A percentile compares a stretch with the other conserved stretches of the same genome.
Evolutionary conservation across 2,329 filamentous ascomycete species (phyloP).

Genomic region (Knoxdaviesia proteae): DNA sequence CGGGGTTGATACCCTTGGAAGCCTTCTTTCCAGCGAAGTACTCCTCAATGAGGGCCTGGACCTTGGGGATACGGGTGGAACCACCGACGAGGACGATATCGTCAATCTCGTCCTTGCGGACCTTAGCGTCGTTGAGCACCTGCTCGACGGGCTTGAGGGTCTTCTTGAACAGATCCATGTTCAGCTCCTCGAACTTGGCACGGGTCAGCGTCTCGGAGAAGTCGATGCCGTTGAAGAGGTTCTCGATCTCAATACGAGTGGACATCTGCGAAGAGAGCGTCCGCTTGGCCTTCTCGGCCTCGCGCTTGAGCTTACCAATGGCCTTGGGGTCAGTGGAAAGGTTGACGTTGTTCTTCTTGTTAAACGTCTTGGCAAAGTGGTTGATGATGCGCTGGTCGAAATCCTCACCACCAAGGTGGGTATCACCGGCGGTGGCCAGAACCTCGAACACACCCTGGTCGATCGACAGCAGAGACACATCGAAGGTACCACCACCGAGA

Average conservation of each 20-base stretch:
- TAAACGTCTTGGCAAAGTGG: constrained; percentile 87
- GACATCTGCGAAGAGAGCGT: constrained; percentile 89
- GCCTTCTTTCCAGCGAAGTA: constrained; percentile 92
- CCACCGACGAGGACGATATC: constrained; percentile 97
- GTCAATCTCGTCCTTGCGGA: constrained; percentile 86
- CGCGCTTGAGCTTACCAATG: constrained; percentile 98
- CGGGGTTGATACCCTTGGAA: constrained; percentile 98
- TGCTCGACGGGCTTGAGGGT: constrained; percentile 97
- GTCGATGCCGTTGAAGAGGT: constrained; percentile 90
- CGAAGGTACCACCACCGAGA: constrained; percentile 84
- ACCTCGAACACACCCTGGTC: constrained; percentile 91
- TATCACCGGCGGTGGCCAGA: constrained; percentile 85
- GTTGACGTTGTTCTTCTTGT: constrained; percentile 92
- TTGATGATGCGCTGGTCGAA: constrained; percentile 96
- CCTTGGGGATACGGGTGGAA: constrained; percentile 98
- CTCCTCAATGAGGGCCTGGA: constrained; percentile 83
- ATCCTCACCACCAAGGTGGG: constrained; percentile 94
- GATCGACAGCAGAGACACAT: constrained; percentile 83
- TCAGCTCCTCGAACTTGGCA: constrained; percentile 98
- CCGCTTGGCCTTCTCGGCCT: constrained; percentile 98
- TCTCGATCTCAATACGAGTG: constrained; percentile 87
- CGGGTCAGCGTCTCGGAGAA: constrained; percentile 96
- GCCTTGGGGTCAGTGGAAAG: constrained; percentile 89
- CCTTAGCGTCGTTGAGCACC: constrained; percentile 93
- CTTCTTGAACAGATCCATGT: constrained; percentile 98